Conservation (phyloP, 352 stramenopile species). For the Phytophthora colocasiae region DNA sequence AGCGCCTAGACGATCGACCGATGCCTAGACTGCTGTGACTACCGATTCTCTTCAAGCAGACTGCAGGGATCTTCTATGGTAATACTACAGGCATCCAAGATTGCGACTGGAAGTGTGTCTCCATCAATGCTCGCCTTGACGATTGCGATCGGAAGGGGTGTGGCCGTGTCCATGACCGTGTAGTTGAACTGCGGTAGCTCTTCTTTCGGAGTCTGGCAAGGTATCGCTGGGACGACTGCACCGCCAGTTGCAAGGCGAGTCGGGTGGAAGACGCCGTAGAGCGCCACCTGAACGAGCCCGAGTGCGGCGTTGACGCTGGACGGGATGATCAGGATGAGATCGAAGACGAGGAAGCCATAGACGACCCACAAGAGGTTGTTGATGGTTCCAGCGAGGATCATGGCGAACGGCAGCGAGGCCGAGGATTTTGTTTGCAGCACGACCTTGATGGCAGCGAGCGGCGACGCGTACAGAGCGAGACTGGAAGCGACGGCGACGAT, state of each 20-base stretch:
- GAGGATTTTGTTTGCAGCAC: constrained; percentile 64
- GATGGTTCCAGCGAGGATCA: constrained; percentile 64
- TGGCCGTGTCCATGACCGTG: constrained; percentile 24
- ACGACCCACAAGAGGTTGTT: constrained; percentile 84
- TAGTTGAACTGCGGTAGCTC: constrained; percentile 29
- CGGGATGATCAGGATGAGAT: constrained; percentile 68
- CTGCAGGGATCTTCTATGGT: constrained; percentile 30
- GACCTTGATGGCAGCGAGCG: constrained; percentile 60
- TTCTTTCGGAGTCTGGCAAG: constrained; percentile 30
- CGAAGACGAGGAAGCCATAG: constrained; percentile 61
- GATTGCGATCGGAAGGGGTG: constrained; percentile 17
- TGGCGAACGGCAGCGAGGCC: constrained; percentile 63
- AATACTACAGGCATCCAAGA: constrained; percentile 43
- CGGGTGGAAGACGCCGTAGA: constrained; percentile 69
- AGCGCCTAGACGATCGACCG: constrained; percentile 16
- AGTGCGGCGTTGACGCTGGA: constrained; percentile 56
- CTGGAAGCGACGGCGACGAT: constrained; percentile 62
- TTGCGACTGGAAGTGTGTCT: too few relatives aligned
- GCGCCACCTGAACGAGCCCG: constrained; percentile 56
- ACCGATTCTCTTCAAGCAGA: constrained; percentile 12
- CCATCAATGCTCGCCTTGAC: constrained; percentile 14
- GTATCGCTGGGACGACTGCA: constrained; percentile 13
- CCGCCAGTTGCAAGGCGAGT: constrained; percentile 26
- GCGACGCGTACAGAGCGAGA: constrained; percentile 70
- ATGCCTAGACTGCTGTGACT: constrained; percentile 15